phyloP scores from a whole-genome alignment of 805 yeast genomes.

The Saccharomyces kudriavzevii region DNA sequence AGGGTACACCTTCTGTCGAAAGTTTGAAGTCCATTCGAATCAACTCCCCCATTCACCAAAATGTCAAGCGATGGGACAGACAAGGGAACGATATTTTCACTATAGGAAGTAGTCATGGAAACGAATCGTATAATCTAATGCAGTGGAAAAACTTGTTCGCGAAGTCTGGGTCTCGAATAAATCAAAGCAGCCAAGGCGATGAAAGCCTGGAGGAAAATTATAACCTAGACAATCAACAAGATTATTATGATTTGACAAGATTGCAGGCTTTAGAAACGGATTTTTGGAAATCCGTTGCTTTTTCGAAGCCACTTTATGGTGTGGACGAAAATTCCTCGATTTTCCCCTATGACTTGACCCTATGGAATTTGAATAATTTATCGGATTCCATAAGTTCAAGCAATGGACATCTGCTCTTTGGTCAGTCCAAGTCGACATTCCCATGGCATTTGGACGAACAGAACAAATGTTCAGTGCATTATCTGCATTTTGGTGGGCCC shows the following conservation, averaged over 20 bases:
- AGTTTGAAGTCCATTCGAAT: constrained; percentile 45
- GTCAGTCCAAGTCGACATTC: constrained; percentile 81
- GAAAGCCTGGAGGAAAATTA: constrained; percentile 28
- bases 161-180: neutral
- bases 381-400: constrained; percentile 64
- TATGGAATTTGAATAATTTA: constrained; percentile 71
- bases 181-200: neutral
- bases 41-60: constrained; percentile 63
- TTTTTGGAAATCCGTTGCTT: constrained; percentile 72
- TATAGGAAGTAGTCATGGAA: constrained; percentile 64
- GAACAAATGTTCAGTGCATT: constrained; percentile 75
- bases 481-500: constrained; percentile 84
- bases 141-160: constrained; percentile 64
- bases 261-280: constrained; percentile 55
- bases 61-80: constrained; percentile 44
- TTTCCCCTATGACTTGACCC: constrained; percentile 42
- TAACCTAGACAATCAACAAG: constrained; percentile 13
- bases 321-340: constrained; percentile 76
- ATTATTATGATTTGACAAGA: constrained; percentile 31
- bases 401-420: constrained; percentile 67
- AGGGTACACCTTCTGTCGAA: constrained; percentile 32
- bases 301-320: constrained; percentile 75
- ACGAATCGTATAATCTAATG: constrained; percentile 50
- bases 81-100: constrained; percentile 45
- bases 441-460: constrained; percentile 90